Base-by-base conservation (phyloP, 2,329 filamentous ascomycete species). In the Pezicula neosporulosa region DNA sequence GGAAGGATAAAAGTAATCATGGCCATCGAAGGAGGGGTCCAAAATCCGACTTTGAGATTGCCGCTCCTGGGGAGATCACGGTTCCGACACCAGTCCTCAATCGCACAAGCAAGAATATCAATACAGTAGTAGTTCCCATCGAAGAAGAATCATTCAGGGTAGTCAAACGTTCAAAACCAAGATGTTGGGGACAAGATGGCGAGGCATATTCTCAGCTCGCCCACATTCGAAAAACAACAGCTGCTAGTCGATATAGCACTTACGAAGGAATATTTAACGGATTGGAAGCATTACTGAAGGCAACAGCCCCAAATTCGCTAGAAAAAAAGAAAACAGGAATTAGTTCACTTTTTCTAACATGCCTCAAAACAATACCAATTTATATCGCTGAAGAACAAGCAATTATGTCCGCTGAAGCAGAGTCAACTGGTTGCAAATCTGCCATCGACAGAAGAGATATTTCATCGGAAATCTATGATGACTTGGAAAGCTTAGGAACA, bases 281-380 rank as follows among this genome's bases (percentile, higher is more conserved):
- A 2, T 52, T 78, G 13, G 73, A 77, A 43, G 64, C 71, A 5
- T 62, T 80, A 21, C 63, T 79, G 3, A 68, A 67, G 37, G 70
- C 72, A 4, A 78, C 76, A 16, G 62, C 42, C 30, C 45, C 47
- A 16, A 48, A 49, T 9, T 13, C 46, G n/a, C 35, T 54, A 12
- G 52, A 56, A 44, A 27, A 45, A n/a, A 51, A 54, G 8, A 28
- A 37, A 46, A 61, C 55, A 54, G 69, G 62, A 18, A 51, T 67
- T 4, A 71, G 66, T 24, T 77, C 76, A 4, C 66, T 81, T 9
- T 53, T 80, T 16, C 71, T 72, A 18, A 75, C 77, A 70, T 77
- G 76, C 51, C 66, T 81, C 6, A 68, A 72, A 48, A 72, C 70
- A 53, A 66, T 81, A 13, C 77, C 77, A 1, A 66, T 67, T 15